These are phyloP conservation scores for Pestalotiopsis sp. DNA, from an alignment of 2,329 filamentous ascomycete species.

Conservation along the genomic window DNA sequence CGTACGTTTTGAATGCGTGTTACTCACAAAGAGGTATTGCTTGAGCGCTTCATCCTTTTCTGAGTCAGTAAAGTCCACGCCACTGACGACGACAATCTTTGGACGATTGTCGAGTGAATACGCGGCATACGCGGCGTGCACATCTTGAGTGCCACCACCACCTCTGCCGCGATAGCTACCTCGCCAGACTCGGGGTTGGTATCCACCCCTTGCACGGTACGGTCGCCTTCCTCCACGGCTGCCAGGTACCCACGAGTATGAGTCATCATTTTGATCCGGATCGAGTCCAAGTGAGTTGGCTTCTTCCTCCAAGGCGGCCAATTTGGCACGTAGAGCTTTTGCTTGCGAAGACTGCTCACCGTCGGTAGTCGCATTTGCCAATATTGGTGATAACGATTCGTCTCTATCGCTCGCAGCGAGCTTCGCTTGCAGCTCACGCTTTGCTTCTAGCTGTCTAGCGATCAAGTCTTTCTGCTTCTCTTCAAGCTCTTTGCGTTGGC, in stretches of 20 bases:
- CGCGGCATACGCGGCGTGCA: constrained; percentile 56
- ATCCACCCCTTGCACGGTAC: constrained; percentile 43
- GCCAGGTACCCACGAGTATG: constrained; percentile 36
- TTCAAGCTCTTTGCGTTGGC: constrained; percentile 65
- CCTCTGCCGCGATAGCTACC: background rate
- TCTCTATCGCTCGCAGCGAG: constrained; percentile 55
- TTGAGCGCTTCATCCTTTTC: constrained; percentile 70
- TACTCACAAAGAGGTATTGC: constrained; percentile 71
- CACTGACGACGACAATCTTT: constrained; percentile 66
- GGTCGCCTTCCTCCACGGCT: constrained; percentile 39
- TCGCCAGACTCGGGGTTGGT: background rate
- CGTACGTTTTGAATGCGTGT: background rate
- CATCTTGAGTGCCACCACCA: constrained; percentile 36
- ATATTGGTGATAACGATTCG: constrained; percentile 19
- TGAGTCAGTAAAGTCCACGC: constrained; percentile 63
- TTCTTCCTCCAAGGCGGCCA: constrained; percentile 74
- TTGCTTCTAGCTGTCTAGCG: constrained; percentile 67
- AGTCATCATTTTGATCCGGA: constrained; percentile 52
- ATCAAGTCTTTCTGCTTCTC: constrained; percentile 64
- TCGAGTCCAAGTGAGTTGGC: constrained; percentile 71
- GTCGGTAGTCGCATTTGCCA: constrained; percentile 23
- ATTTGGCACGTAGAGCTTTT: constrained; percentile 68
- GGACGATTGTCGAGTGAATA: constrained; percentile 79
- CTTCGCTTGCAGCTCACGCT: constrained; percentile 61
- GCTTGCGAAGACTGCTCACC: constrained; percentile 48